phyloP scores from a whole-genome alignment of 495 filamentous ascomycete species.

The Penicillium salamii region DNA sequence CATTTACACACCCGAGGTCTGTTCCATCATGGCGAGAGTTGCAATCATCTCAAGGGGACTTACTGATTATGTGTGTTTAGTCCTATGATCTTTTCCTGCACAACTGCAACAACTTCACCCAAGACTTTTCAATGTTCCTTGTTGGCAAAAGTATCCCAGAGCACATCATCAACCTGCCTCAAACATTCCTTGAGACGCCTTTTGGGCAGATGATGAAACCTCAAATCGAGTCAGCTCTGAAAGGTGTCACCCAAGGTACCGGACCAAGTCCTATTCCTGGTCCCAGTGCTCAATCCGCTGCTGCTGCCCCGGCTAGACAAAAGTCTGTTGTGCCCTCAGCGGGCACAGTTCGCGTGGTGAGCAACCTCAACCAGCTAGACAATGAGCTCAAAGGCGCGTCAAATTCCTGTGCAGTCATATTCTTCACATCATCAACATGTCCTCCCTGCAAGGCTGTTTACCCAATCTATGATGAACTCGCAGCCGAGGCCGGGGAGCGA shows the following conservation, averaged over 20 bases:
- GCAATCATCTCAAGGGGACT: no score
- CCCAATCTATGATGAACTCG: slow-evolving; percentile 78
- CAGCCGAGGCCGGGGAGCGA: slow-evolving; percentile 66
- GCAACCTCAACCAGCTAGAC: slow-evolving; percentile 57
- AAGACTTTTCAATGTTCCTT: slow-evolving; percentile 88
- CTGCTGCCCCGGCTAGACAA: no score
- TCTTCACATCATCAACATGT: slow-evolving; percentile 90
- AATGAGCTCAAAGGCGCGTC: slow-evolving; percentile 55
- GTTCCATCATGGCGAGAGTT: background rate
- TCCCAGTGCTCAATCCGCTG: slow-evolving; percentile 21
- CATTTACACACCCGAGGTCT: slow-evolving; percentile 79
- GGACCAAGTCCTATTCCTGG: slow-evolving; percentile 23
- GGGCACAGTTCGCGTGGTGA: slow-evolving; percentile 51
- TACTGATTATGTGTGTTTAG: slow-evolving; percentile 34
- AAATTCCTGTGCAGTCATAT: slow-evolving; percentile 73
- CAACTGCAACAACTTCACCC: slow-evolving; percentile 98
- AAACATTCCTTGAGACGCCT: slow-evolving; percentile 82
- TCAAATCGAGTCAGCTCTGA: slow-evolving; percentile 71
- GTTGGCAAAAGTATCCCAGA: slow-evolving; percentile 85
- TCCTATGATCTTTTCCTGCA: slow-evolving; percentile 87
- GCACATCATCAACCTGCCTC: slow-evolving; percentile 84
- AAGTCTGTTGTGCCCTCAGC: no score
- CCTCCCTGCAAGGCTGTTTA: slow-evolving; percentile 82
- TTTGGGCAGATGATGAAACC: slow-evolving; percentile 89
- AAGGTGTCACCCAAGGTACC: slow-evolving; percentile 59